Conservation (phyloP, 2,329 filamentous ascomycete genomes). For the Davidsoniella neocaledoniae region DNA sequence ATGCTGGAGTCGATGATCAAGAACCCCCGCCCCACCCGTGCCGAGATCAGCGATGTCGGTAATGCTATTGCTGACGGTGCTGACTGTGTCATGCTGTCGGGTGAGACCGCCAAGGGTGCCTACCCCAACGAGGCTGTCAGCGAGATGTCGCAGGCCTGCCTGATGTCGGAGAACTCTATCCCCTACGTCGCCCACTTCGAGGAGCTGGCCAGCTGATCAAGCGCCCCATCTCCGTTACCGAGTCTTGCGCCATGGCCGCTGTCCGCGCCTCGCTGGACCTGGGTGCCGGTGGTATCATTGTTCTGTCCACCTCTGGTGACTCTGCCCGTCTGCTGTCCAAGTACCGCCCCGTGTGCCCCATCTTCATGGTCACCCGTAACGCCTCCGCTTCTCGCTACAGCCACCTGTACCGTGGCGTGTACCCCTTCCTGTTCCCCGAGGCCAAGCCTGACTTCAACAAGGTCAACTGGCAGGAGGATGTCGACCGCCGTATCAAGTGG, state of each 20-base stretch:
- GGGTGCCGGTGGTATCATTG: conserved; percentile 89
- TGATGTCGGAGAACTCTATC: conserved; percentile 93
- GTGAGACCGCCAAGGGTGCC: conserved; percentile 94
- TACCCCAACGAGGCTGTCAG: conserved; percentile 84
- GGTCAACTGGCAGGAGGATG: conserved; percentile 96
- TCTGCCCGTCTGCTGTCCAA: conserved; percentile 93
- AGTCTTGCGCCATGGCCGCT: conserved; percentile 94
- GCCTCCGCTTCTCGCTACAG: conserved; percentile 70
- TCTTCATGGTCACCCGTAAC: conserved; percentile 97
- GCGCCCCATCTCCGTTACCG: conserved; percentile 70
- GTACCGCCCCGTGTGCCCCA: conserved; percentile 96
- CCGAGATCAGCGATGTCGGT: conserved; percentile 95
- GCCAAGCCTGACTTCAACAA: conserved; percentile 85
- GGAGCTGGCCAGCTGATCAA: conserved; percentile 73
- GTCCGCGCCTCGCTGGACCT: conserved; percentile 91
- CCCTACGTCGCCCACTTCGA: conserved; percentile 95
- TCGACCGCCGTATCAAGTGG: conserved; percentile 95
- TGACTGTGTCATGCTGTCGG: conserved; percentile 99
- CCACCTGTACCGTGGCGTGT: conserved; percentile 94
- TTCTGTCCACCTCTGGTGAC: conserved; percentile 86
- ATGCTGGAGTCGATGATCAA: conserved; percentile 99
- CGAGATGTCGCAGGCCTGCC: conserved; percentile 97
- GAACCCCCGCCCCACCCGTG: conserved; percentile 94
- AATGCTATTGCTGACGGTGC: conserved; percentile 92
- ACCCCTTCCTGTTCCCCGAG: conserved; percentile 90